phyloP scores from a whole-genome alignment of 2,329 filamentous ascomycete species.

The Diaporthe sp. region DNA sequence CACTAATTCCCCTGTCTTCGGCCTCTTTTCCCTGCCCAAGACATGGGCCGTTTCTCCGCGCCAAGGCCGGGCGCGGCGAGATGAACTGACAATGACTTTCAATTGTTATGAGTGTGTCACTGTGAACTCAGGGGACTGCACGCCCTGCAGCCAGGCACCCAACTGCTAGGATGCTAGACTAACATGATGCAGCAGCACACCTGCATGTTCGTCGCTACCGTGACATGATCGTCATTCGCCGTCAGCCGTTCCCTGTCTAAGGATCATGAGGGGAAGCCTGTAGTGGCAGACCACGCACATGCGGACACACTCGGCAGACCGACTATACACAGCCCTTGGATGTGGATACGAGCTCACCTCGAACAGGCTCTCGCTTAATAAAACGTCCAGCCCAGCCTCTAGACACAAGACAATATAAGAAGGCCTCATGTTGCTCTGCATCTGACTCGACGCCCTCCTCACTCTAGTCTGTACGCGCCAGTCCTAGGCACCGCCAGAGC shows the following conservation, averaged over 20 bases:
- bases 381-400: not conserved
- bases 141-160: conserved; percentile 9
- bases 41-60: conserved; percentile 16
- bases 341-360: conserved; percentile 21
- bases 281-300: conserved; percentile 17
- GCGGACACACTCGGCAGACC: not conserved
- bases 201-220: conserved; percentile 10
- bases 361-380: not conserved
- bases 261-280: conserved; percentile 35
- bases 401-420: not conserved
- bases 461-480: conserved; percentile 3
- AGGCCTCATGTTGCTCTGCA: conserved; percentile 1
- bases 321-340: not conserved
- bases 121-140: no score
- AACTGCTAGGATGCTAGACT: not conserved
- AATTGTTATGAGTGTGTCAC: not conserved
- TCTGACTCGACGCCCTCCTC: not conserved
- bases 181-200: not conserved
- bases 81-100: not conserved
- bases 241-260: conserved; percentile 20
- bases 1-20: not conserved
- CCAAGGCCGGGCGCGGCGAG: conserved; percentile 17
- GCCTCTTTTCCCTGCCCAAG: not conserved
- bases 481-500: not conserved
- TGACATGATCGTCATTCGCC: conserved; percentile 26